phyloP scores from a whole-genome alignment of 1,284 basidiomycete species.

The Trametes hirsuta region DNA sequence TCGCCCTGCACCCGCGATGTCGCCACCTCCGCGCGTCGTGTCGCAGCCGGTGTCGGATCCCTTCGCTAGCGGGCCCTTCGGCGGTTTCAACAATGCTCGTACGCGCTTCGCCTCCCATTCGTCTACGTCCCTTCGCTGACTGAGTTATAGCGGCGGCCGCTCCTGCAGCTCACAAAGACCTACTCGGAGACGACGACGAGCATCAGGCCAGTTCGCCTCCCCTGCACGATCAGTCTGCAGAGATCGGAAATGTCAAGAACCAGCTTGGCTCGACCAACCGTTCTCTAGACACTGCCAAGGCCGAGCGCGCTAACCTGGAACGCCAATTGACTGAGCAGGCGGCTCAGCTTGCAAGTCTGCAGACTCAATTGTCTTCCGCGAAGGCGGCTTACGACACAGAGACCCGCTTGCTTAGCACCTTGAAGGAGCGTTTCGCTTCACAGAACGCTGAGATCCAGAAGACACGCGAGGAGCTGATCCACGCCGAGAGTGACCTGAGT shows the following conservation, averaged over 20 bases:
- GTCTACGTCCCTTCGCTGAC: background rate
- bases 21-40: constrained; percentile 28
- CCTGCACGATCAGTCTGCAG: constrained; percentile 71
- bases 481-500: constrained; percentile 90
- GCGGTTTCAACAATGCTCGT: constrained; percentile 22
- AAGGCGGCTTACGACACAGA: constrained; percentile 88
- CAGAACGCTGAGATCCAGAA: constrained; percentile 82
- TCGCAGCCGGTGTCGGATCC: constrained; percentile 42
- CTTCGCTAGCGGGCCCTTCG: constrained; percentile 40
- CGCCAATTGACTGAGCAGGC: constrained; percentile 64
- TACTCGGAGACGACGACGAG: constrained; percentile 79
- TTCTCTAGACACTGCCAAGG: constrained; percentile 63
- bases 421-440: constrained; percentile 73
- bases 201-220: constrained; percentile 49
- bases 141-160: constrained; percentile 5
- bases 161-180: constrained; percentile 43
- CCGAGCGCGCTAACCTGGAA: constrained; percentile 62
- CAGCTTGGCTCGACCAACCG: constrained; percentile 82
- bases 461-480: constrained; percentile 82
- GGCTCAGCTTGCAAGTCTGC: constrained; percentile 69
- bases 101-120: constrained; percentile 5
- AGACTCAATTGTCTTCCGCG: constrained; percentile 75
- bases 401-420: constrained; percentile 69
- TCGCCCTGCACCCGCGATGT: constrained; percentile 29
- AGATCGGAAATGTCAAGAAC: constrained; percentile 86